phyloP scores from a whole-genome alignment of 2,329 filamentous ascomycete species.

The Zopfia rhizophila region DNA sequence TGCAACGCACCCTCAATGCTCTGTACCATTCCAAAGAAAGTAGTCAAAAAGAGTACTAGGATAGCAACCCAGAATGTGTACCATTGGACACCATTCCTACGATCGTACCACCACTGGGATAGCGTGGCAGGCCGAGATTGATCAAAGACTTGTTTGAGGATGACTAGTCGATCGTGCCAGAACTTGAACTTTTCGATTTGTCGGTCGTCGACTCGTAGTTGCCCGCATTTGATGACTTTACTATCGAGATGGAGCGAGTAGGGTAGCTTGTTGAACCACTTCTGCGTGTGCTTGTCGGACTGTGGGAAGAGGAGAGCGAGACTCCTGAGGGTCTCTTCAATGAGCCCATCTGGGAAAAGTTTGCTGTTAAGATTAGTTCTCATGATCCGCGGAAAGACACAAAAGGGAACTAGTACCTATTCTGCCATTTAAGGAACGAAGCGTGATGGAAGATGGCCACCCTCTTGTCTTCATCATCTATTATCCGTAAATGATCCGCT shows the following conservation, averaged over 20 bases:
- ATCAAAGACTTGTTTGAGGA: constrained; percentile 57
- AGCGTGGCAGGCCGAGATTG: constrained; percentile 49
- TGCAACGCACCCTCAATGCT: constrained; percentile 56
- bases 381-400: too few species aligned
- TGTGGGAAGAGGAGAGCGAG: constrained; percentile 52
- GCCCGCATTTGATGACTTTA: constrained; percentile 34
- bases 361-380: constrained; percentile 22
- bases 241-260: constrained; percentile 30
- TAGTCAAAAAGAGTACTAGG: constrained; percentile 44
- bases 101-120: constrained; percentile 55
- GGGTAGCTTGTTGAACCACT: constrained; percentile 32
- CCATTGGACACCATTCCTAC: constrained; percentile 57
- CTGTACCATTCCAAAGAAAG: constrained; percentile 55
- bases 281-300: constrained; percentile 28
- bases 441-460: constrained; percentile 56
- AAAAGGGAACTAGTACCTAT: constrained; percentile 13
- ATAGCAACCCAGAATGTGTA: constrained; percentile 61
- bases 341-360: constrained; percentile 43
- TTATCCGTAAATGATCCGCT: constrained; percentile 54
- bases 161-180: constrained; percentile 58
- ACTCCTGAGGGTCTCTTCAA: constrained; percentile 52
- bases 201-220: constrained; percentile 41
- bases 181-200: constrained; percentile 46
- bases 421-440: constrained; percentile 48
- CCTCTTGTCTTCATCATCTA: constrained; percentile 51